Percentiles rank a stretch among this genome's conserved stretches.
phyloP scores from a whole-genome alignment of 768 basidiomycete genomes.

The Amanita molliuscula region DNA sequence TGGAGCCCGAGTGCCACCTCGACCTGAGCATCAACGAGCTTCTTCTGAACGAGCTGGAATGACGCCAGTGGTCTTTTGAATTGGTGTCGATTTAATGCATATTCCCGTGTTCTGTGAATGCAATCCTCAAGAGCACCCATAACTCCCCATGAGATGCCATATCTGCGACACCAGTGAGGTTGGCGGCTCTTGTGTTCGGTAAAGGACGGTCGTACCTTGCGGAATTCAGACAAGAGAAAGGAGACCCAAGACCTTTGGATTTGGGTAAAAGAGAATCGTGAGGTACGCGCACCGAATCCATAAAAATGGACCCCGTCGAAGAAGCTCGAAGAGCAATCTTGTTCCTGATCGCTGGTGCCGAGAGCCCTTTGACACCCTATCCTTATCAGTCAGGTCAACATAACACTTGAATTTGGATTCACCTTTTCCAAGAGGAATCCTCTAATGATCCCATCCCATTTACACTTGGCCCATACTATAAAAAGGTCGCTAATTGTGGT shows the following conservation, averaged over 20 bases:
- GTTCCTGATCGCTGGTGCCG: conserved; percentile 83
- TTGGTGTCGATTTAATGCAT: conserved; percentile 85
- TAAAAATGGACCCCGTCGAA: conserved; percentile 78
- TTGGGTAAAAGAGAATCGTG: conserved; percentile 70
- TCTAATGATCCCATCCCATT: conserved; percentile 86
- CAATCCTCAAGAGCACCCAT: conserved; percentile 96
- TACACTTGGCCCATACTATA: conserved; percentile 89
- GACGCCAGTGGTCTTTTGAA: conserved; percentile 84
- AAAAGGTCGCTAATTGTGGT: conserved; percentile 61
- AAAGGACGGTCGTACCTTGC: conserved; percentile 41
- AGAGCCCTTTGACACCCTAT: conserved; percentile 73
- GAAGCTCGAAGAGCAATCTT: conserved; percentile 87
- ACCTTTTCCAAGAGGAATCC: conserved; percentile 85
- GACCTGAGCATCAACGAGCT: conserved; percentile 87
- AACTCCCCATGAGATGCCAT: conserved; percentile 89
- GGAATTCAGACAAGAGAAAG: conserved; percentile 90
- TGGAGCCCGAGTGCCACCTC: conserved; percentile 73
- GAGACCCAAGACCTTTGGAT: conserved; percentile 66
- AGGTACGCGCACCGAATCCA: conserved; percentile 80
- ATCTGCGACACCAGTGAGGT: conserved; percentile 27
- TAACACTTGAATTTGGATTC: background rate
- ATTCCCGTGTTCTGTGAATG: conserved; percentile 61
- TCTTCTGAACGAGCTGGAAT: conserved; percentile 98
- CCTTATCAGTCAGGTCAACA: background rate
- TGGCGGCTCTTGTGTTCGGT: background rate